Conservation (phyloP, 2,329 filamentous ascomycete genomes). For the Sporothrix brunneoviolacea region DNA sequence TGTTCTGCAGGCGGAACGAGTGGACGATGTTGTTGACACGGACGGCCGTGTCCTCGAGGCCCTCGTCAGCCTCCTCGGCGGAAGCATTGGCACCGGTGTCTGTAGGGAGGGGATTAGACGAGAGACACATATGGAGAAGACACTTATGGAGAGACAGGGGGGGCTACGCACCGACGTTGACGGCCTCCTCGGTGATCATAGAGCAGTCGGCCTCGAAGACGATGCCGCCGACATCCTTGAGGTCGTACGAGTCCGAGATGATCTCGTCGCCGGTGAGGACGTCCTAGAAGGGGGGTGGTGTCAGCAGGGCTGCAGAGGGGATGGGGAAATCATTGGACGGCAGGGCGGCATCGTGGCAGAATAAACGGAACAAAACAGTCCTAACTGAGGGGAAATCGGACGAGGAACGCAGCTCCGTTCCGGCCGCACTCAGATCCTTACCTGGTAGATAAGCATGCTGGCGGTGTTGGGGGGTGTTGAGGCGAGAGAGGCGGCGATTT, state of each 20-base stretch:
- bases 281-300: conserved; percentile 56
- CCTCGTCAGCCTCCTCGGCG: conserved; percentile 80
- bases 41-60: conserved; percentile 59
- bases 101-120: conserved; percentile 27
- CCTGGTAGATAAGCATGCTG: conserved; percentile 71
- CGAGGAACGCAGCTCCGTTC: not conserved
- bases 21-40: conserved; percentile 90
- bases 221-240: conserved; percentile 71
- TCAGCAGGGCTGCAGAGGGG: not conserved
- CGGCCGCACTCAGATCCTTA: conserved; percentile 29
- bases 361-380: too few species aligned
- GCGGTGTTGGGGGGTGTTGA: conserved; percentile 28
- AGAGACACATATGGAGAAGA: too few species aligned
- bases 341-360: not conserved
- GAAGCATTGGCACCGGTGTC: conserved; percentile 95
- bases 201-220: conserved; percentile 88
- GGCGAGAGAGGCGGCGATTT: too few species aligned
- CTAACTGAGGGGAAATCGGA: too few species aligned
- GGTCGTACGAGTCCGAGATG: conserved; percentile 87
- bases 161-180: conserved; percentile 59
- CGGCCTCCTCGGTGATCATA: conserved; percentile 75
- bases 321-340: too few species aligned
- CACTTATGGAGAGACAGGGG: not conserved
- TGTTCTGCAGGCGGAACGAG: conserved; percentile 81
- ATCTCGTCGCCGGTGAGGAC: conserved; percentile 87